Base-by-base conservation (phyloP, 169 alveolate species). In the Neospora caninum region DNA sequence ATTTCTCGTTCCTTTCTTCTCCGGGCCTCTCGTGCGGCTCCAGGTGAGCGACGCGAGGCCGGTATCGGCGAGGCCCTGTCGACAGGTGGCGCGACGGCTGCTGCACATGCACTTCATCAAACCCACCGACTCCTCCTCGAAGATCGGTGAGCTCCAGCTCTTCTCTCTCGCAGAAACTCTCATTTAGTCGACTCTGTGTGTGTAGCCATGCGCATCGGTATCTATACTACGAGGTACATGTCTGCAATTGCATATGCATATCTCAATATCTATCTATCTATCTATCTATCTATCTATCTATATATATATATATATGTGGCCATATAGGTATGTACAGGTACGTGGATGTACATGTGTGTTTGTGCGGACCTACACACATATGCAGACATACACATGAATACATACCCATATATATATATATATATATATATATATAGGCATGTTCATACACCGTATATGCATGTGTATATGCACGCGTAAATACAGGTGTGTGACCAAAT, bases 81-180 rank as follows among this genome's bases (percentile, higher is more conserved):
- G n/a, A 64, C 73, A 1, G 73, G 73, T 29, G 86, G 86, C 22
- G 86, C 86, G 45, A 78, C 86, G 22, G 86, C 39, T n/a, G 86
- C 86, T 4, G 86, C 86, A 2, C 49, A 29, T 10, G 86, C 86
- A n/a, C 29, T 78, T 4, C 86, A 78, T 22, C 39, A n/a, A 16
- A 78, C 29, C 13, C 86, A 78, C 86, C 49, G 31, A 43, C 39
- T n/a, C 4, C 39, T 78, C 86, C n/a, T 78, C 45, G 49, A 38
- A n/a, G 86, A 78, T 38, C 86, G 86, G 86, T 78, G n/a, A 78
- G 73, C 84, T 13, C n/a, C 45, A 18, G n/a, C 39, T 73, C 58
- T 49, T 13, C 13, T 13, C 58, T 13, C 13, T 49, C 13, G 4
- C 58, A 49, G 22, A 49, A 7, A 7, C 13, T 49, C 58, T 49